Evolutionary conservation across 345 rosid species (phyloP).

Genomic region (Populus davidiana): DNA sequence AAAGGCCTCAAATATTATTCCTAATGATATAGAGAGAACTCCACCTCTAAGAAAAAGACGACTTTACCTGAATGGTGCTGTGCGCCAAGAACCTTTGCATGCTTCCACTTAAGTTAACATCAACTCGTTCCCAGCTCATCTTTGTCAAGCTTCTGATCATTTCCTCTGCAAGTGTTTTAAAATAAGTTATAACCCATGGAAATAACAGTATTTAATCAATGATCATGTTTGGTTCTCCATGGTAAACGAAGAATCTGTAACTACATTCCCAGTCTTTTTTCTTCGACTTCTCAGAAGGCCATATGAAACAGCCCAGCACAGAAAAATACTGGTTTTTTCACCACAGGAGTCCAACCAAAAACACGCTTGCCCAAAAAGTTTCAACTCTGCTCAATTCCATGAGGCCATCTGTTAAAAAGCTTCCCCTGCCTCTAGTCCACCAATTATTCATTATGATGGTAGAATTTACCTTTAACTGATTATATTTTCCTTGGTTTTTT

Average conservation of each 20-base stretch:
- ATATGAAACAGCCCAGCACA: neutral
- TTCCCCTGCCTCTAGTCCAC: neutral
- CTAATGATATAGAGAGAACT: neutral
- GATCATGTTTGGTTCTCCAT: neutral
- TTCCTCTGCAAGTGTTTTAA: conserved; percentile 47
- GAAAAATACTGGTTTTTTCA: neutral
- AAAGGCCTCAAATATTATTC: neutral
- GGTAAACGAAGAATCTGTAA: neutral
- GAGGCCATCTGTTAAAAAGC: neutral
- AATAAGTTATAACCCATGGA: neutral
- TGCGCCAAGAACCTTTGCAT: conserved; percentile 64
- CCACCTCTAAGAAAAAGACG: neutral
- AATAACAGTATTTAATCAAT: neutral
- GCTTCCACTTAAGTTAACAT: conserved; percentile 74
- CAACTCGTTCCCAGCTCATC: conserved; percentile 74
- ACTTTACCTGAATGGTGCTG: conserved; percentile 72
- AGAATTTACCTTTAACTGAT: neutral
- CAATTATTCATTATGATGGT: neutral
- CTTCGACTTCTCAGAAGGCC: neutral
- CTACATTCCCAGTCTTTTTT: neutral
- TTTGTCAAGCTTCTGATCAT: conserved; percentile 65
- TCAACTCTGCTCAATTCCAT: neutral
- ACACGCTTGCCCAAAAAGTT: neutral
- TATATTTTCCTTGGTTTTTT: neutral
- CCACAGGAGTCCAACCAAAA: neutral